Percentiles rank a stretch among this genome's conserved stretches.
These are phyloP conservation scores for Suillus hirtellus DNA, from an alignment of 768 basidiomycete species.

Conservation along the genomic window DNA sequence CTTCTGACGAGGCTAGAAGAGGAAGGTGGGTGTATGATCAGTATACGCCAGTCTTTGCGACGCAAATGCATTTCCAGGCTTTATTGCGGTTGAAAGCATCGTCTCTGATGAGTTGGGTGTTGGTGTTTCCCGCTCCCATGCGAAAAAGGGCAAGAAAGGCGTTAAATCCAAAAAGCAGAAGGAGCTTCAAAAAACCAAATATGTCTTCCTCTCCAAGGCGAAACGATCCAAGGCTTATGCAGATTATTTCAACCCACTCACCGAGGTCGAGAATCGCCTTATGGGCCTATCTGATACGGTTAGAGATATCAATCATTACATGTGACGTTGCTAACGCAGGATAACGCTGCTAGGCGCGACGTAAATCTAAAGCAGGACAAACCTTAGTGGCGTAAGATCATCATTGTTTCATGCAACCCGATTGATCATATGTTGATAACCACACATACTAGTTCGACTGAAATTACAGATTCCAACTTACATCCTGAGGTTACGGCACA, in stretches of 20 bases:
- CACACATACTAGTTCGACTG: conserved; percentile 3
- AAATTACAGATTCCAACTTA: background rate
- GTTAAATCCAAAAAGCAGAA: conserved; percentile 47
- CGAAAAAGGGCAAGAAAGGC: conserved; percentile 41
- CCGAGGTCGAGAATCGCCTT: conserved; percentile 57
- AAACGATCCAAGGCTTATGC: conserved; percentile 48
- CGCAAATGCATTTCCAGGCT: conserved; percentile 41
- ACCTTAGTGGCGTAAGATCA: conserved; percentile 10
- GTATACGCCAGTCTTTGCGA: background rate
- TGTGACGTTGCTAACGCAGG: background rate
- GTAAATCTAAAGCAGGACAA: conserved; percentile 1
- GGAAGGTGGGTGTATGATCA: conserved; percentile 50
- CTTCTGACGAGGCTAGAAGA: conserved; percentile 68
- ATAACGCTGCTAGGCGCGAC: background rate
- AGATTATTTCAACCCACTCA: conserved; percentile 70
- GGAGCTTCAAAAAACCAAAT: conserved; percentile 56
- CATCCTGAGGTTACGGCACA: background rate
- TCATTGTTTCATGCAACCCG: background rate
- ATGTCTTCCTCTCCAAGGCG: conserved; percentile 54
- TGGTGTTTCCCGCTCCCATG: conserved; percentile 38
- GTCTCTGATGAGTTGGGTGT: conserved; percentile 52
- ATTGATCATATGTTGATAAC: conserved; percentile 1
- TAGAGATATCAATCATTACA: conserved; percentile 17
- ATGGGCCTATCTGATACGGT: conserved; percentile 64
- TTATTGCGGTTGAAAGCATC: conserved; percentile 53